Conservation (phyloP, 78 protist genomes). For the Dictyostelium brefeldianum region DNA sequence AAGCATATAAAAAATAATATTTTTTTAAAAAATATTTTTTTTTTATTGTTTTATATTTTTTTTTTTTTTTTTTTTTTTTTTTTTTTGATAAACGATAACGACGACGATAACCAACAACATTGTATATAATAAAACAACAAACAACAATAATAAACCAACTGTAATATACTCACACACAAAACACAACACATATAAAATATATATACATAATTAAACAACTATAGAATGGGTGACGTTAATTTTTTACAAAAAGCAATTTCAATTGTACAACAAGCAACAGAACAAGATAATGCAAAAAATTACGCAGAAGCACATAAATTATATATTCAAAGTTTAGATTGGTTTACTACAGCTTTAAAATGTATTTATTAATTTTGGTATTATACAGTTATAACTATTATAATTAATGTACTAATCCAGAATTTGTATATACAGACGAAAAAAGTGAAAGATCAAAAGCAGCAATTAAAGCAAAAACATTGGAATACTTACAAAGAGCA, state of each 20-base stretch:
- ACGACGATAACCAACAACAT: too few relatives aligned
- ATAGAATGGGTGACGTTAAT: slow-evolving; percentile 79
- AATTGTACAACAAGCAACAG: slow-evolving; percentile 86
- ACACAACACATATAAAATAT: too few relatives aligned
- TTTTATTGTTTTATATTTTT: too few relatives aligned
- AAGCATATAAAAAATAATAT: too few relatives aligned
- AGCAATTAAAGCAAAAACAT: slow-evolving; percentile 79
- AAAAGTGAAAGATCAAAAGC: slow-evolving; percentile 85
- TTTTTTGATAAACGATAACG: too few relatives aligned
- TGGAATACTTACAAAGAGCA: slow-evolving; percentile 90
- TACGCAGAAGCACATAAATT: slow-evolving; percentile 85
- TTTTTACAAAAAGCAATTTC: slow-evolving; percentile 84
- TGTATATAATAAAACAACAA: too few relatives aligned
- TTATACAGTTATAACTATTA: background rate
- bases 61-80: too few relatives aligned
- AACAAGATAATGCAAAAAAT: slow-evolving; percentile 79
- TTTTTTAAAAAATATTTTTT: too few relatives aligned
- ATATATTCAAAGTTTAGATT: slow-evolving; percentile 81
- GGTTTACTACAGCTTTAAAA: slow-evolving; percentile 86
- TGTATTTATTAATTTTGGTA: background rate
- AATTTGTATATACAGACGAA: slow-evolving; percentile 69
- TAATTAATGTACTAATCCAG: background rate
- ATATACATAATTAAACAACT: background rate
- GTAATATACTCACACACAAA: too few relatives aligned
- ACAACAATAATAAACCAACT: too few relatives aligned